Base-by-base conservation (phyloP, 169 alveolate genomes). In the Theileria parva region DNA sequence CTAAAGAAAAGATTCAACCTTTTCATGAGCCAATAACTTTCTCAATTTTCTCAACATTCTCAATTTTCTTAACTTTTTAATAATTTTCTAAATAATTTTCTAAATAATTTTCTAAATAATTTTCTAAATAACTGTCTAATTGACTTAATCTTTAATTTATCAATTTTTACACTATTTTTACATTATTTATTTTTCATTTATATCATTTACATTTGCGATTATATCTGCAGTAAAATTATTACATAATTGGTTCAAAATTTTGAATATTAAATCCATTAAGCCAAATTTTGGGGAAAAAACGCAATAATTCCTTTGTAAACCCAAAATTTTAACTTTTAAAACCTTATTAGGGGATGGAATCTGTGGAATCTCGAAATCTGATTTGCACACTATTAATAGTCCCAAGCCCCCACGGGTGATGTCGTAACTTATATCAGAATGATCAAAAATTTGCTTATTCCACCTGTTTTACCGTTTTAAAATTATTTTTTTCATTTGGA, bases 1-100 rank as follows among this genome's bases (percentile, higher is more conserved):
- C 88, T 94, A 79, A 92, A 92, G 74, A 88, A 87, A 70, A 75
- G 96, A 74, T 92, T 92, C 74, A 77, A 85, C 71, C 86, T 92
- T 12, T 74, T 84, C 57, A 77, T 77, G 90, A 61, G 27, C 61
- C 74, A 27, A 84, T 25, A 59, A 44, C 25, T 17, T 2, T 17
- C 13, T 39, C 3, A 65, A 28, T 23, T 65, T 65, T 21, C 4
- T 4, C 11, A n/a, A n/a, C 9, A 65, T 6, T 30, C 37, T 65
- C 51, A 6, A 57, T 6, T 21, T 21, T 57, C 4, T 9, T 23
- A 57, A 4, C 7, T 6, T 21, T 57, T 57, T 57, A 23, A 13
- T 50, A 50, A 50, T 13, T 50, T 13, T 17, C 59, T 50, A 13
- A 50, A 50, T 13, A 13, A 50, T 13, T 50, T 50, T n/a, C n/a